A percentile compares a stretch with the other conserved stretches of the same genome.
Evolutionary conservation across 345 rosid species (phyloP).

Genomic region (Mercurialis annua): DNA sequence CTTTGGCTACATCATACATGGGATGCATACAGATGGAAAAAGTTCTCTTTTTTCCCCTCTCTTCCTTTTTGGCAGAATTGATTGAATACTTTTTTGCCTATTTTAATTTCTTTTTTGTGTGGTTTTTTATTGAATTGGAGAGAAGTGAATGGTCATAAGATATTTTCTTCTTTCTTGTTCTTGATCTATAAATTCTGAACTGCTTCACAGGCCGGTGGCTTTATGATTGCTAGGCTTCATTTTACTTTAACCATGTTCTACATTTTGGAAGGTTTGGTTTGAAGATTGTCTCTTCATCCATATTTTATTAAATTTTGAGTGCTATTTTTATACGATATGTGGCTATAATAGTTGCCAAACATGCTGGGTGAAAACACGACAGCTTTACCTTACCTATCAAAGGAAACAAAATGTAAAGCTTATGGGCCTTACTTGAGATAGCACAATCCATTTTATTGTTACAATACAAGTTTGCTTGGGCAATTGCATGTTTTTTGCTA

Average conservation of each 20-base stretch:
- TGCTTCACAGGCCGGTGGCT: neutral
- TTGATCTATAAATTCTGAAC: neutral
- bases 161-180: slow-evolving; percentile 1
- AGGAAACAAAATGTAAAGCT: neutral
- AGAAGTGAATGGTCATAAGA: neutral
- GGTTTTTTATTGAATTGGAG: neutral
- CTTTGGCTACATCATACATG: too few relatives aligned
- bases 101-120: neutral
- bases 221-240: too few relatives aligned
- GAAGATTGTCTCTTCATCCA: too few relatives aligned
- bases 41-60: neutral
- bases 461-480: neutral
- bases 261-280: too few relatives aligned
- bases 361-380: neutral
- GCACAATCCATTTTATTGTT: neutral
- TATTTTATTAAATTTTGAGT: too few relatives aligned
- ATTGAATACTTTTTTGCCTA: neutral
- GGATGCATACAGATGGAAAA: neutral
- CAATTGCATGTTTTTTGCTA: neutral
- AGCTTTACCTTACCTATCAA: neutral
- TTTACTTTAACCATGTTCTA: too few relatives aligned
- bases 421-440: neutral
- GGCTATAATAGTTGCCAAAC: neutral
- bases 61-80: neutral
- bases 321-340: too few relatives aligned